These are phyloP conservation scores for Pestalotiopsis sp. DNA, from an alignment of 2,329 filamentous ascomycete species.

Conservation along the genomic window DNA sequence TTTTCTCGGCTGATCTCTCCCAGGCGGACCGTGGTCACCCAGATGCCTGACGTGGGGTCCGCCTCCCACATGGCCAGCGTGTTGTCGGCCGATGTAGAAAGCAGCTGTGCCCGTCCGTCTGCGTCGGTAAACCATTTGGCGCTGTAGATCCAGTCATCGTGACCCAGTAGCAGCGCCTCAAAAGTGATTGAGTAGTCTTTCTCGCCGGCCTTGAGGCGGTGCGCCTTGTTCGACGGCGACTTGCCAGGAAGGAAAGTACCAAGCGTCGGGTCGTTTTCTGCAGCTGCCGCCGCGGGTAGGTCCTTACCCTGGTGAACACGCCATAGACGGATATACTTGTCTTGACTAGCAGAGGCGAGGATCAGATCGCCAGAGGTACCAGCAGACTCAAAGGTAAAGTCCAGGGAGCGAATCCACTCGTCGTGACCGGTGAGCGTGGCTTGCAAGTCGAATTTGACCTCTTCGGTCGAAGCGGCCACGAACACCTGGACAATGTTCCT, in stretches of 20 bases:
- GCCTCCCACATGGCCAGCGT: slow-evolving; percentile 92
- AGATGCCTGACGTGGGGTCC: slow-evolving; percentile 82
- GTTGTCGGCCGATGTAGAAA: slow-evolving; percentile 93
- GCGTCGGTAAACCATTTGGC: slow-evolving; percentile 68
- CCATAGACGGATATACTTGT: slow-evolving; percentile 97
- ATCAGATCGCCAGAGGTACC: slow-evolving; percentile 66
- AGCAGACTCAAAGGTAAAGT: slow-evolving; percentile 68
- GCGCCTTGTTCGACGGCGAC: slow-evolving; percentile 85
- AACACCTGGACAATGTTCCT: slow-evolving; percentile 81
- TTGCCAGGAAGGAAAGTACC: slow-evolving; percentile 66
- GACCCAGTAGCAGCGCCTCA: slow-evolving; percentile 88
- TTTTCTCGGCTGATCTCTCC: slow-evolving; percentile 95
- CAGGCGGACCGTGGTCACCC: slow-evolving; percentile 82
- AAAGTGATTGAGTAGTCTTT: slow-evolving; percentile 82
- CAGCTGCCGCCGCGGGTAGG: slow-evolving; percentile 57
- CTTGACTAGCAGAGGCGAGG: slow-evolving; percentile 91
- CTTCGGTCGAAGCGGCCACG: slow-evolving; percentile 50
- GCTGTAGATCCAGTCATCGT: slow-evolving; percentile 98
- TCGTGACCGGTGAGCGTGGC: slow-evolving; percentile 87
- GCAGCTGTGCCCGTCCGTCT: slow-evolving; percentile 64
- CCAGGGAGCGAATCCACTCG: slow-evolving; percentile 88
- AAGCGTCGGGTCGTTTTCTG: slow-evolving; percentile 55
- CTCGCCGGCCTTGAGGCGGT: slow-evolving; percentile 66
- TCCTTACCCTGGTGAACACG: slow-evolving; percentile 73
- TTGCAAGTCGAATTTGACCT: slow-evolving; percentile 64